Percentiles rank a stretch among this genome's conserved stretches.
These are phyloP conservation scores for Populus deltoides DNA, from an alignment of 345 rosid genomes.

Conservation along the genomic window DNA sequence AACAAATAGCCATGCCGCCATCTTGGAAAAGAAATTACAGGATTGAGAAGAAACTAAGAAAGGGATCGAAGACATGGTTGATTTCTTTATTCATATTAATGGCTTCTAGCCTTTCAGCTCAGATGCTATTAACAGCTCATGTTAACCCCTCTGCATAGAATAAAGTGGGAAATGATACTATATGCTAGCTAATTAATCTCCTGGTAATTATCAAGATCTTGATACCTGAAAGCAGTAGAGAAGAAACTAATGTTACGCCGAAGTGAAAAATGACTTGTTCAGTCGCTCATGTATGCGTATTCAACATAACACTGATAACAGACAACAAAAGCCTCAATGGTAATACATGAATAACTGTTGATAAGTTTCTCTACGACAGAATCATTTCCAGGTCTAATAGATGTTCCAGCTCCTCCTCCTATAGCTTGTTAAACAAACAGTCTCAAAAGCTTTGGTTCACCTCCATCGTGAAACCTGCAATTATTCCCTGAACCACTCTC, in stretches of 20 bases:
- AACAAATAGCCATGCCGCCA: too few species aligned
- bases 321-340: neutral
- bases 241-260: neutral
- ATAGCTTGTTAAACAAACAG: conserved; percentile 23
- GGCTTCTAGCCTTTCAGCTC: too few species aligned
- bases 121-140: neutral
- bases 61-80: too few species aligned
- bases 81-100: too few species aligned
- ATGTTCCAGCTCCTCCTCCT: neutral
- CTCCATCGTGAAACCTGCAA: neutral
- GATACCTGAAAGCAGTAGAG: neutral
- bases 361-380: neutral
- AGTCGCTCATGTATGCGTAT: too few species aligned
- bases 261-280: neutral
- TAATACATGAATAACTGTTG: neutral
- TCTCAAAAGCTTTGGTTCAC: conserved; percentile 35
- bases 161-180: too few species aligned
- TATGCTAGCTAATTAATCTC: neutral
- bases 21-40: too few species aligned
- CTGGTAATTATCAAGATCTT: neutral
- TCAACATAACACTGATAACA: too few species aligned
- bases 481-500: conserved; percentile 14
- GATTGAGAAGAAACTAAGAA: too few species aligned
- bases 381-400: neutral
- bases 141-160: too few species aligned